phyloP scores from a whole-genome alignment of 805 yeast genomes.

The Scheffersomyces stipitis region DNA sequence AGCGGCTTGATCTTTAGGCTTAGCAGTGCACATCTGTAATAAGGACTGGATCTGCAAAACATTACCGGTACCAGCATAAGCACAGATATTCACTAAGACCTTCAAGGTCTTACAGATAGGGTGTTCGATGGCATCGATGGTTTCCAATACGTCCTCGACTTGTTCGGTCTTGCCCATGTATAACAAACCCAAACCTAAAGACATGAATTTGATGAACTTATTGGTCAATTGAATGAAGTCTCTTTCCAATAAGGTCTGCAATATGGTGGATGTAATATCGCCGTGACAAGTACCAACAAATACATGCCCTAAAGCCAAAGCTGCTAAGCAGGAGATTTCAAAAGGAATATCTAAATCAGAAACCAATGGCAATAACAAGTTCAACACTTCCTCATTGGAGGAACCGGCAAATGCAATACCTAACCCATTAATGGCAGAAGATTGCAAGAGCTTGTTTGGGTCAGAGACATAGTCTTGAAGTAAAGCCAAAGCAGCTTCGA shows the following conservation, averaged over 20 bases:
- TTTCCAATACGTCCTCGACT: slow-evolving; percentile 90
- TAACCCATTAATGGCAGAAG: slow-evolving; percentile 85
- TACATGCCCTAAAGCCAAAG: slow-evolving; percentile 88
- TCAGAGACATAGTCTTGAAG: slow-evolving; percentile 80
- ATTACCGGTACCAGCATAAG: slow-evolving; percentile 97
- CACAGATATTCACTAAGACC: slow-evolving; percentile 87
- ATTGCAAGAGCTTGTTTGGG: slow-evolving; percentile 59
- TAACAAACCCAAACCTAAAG: slow-evolving; percentile 86
- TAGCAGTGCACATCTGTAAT: slow-evolving; percentile 84
- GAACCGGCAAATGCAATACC: slow-evolving; percentile 97
- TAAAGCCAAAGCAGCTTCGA: slow-evolving; percentile 86
- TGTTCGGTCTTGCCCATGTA: slow-evolving; percentile 94
- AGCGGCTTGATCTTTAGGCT: slow-evolving; percentile 54
- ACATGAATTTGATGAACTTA: slow-evolving; percentile 87
- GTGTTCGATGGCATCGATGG: slow-evolving; percentile 92
- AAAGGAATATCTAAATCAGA: slow-evolving; percentile 72
- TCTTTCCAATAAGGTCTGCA: slow-evolving; percentile 88
- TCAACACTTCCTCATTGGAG: slow-evolving; percentile 77
- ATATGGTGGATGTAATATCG: slow-evolving; percentile 86
- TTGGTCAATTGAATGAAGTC: slow-evolving; percentile 72
- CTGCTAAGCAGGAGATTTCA: slow-evolving; percentile 82
- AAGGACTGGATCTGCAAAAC: slow-evolving; percentile 91
- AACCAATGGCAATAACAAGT: slow-evolving; percentile 75
- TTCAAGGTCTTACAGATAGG: slow-evolving; percentile 88
- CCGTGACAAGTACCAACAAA: slow-evolving; percentile 96